These are phyloP conservation scores for Aspergillus baeticus DNA, from an alignment of 495 filamentous ascomycete species.

Conservation along the genomic window DNA sequence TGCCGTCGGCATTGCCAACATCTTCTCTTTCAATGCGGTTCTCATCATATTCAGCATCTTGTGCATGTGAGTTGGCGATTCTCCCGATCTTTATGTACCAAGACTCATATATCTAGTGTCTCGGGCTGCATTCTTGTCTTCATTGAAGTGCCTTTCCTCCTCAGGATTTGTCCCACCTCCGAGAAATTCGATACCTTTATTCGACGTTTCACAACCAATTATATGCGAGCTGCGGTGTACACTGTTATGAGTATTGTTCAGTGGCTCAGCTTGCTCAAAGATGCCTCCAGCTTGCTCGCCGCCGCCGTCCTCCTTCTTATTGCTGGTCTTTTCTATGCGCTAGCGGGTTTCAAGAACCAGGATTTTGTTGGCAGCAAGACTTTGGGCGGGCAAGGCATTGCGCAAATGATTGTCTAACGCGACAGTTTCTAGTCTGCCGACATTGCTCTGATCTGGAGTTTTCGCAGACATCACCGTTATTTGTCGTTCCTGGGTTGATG, in stretches of 20 bases:
- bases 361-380: constrained; percentile 97
- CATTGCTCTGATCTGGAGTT: too few species aligned
- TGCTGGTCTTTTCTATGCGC: constrained; percentile 75
- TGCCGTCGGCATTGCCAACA: constrained; percentile 90
- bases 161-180: constrained; percentile 97
- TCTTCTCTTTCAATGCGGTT: constrained; percentile 63
- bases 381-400: constrained; percentile 87
- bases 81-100: neutral
- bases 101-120: constrained; percentile 49
- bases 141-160: constrained; percentile 92
- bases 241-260: constrained; percentile 74
- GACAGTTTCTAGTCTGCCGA: too few species aligned
- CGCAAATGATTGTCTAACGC: constrained; percentile 92
- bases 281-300: constrained; percentile 73
- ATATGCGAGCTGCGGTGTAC: constrained; percentile 95
- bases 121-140: constrained; percentile 89
- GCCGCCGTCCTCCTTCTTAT: constrained; percentile 79
- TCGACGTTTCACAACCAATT: constrained; percentile 89
- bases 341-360: constrained; percentile 87
- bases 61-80: constrained; percentile 67
- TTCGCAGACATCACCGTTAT: too few species aligned
- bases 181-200: constrained; percentile 84
- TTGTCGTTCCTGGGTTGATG: neutral
- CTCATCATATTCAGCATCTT: constrained; percentile 80
- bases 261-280: constrained; percentile 67